Conservation (phyloP, 2,329 filamentous ascomycete genomes). For the Sphaceloma murrayae region DNA sequence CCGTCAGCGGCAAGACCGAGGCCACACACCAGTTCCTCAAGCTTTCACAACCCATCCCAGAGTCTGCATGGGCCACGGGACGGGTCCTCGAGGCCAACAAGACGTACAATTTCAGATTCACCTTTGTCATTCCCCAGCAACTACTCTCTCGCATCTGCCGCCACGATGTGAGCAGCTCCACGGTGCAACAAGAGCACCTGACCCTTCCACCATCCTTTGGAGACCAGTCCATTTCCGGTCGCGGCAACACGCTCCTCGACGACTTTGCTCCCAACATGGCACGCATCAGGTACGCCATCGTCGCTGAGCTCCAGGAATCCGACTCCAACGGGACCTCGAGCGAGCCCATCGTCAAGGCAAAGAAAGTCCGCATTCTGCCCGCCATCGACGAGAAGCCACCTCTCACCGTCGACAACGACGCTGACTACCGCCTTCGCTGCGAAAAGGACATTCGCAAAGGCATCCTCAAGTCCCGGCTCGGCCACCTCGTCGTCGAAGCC, state of each 20-base stretch:
- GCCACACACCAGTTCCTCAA: slow-evolving; percentile 53
- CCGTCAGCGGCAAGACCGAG: slow-evolving; percentile 45
- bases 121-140: slow-evolving; percentile 52
- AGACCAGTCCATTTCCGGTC: slow-evolving; percentile 36
- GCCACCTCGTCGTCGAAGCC: slow-evolving; percentile 48
- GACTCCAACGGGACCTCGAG: slow-evolving; percentile 33
- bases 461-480: slow-evolving; percentile 49
- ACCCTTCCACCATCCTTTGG: slow-evolving; percentile 53
- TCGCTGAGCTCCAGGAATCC: slow-evolving; percentile 29
- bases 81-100: slow-evolving; percentile 46
- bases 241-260: slow-evolving; percentile 40
- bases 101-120: slow-evolving; percentile 52
- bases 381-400: slow-evolving; percentile 51
- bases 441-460: slow-evolving; percentile 54
- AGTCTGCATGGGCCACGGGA: slow-evolving; percentile 45
- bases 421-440: slow-evolving; percentile 44
- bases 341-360: slow-evolving; percentile 42
- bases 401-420: slow-evolving; percentile 39
- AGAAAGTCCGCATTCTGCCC: slow-evolving; percentile 52
- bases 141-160: slow-evolving; percentile 51
- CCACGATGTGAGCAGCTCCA: slow-evolving; percentile 43
- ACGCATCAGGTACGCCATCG: slow-evolving; percentile 48
- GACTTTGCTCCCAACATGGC: slow-evolving; percentile 56
- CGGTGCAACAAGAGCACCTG: slow-evolving; percentile 47
- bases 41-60: slow-evolving; percentile 50